Evolutionary conservation across 2,329 filamentous ascomycete genomes (phyloP), one percentile per base, ranked within the genome.

Genomic region (Clonostachys chloroleuca): DNA sequence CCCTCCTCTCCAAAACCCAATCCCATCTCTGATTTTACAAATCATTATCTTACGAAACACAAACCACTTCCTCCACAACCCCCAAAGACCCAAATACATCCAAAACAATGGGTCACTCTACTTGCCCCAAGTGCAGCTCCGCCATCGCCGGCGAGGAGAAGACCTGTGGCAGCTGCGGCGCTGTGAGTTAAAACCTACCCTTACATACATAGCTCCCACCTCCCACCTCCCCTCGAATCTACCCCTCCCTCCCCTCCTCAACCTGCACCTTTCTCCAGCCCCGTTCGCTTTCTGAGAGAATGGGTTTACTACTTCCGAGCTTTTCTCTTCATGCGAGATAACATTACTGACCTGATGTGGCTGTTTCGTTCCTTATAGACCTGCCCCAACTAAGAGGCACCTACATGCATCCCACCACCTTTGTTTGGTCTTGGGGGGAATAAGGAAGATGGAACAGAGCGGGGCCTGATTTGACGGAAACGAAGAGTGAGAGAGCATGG

Each of bases 111-210:
- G 58, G 59, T 62, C 60, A 68, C 58, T 56, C 59, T 48, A 54
- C 60, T 56, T 83, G 79, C 72, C 79, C 79, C 68, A 80, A 77
- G 69, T 83, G 79, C 71, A 73, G 70, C 56, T 66, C 69, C 56
- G 51, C 66, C 59, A 70, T 73, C 55, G 57, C 63, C 42, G 68
- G 68, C 55, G 56, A 57, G 40, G 56, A 57, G 67, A 83, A 83
- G 77, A 72, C 69, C 51, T 83, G 79, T 69, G 56, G 59, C 49
- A 67, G 70, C 49, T 83, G 79, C 67, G 79, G 79, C 47, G 77
- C 79, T 58, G 79, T 83, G 70, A 58, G 78, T 39, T n/a, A 39
- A n/a, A 30, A 10, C 24, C 24, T 30, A 30, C 24, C 1, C 18
- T 4, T 18, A 18, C 18, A 18, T 18, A 18, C 18, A 18, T 18